Evolutionary conservation across 768 basidiomycete genomes (phyloP).

Genomic region (Agaricus subrufescens): DNA sequence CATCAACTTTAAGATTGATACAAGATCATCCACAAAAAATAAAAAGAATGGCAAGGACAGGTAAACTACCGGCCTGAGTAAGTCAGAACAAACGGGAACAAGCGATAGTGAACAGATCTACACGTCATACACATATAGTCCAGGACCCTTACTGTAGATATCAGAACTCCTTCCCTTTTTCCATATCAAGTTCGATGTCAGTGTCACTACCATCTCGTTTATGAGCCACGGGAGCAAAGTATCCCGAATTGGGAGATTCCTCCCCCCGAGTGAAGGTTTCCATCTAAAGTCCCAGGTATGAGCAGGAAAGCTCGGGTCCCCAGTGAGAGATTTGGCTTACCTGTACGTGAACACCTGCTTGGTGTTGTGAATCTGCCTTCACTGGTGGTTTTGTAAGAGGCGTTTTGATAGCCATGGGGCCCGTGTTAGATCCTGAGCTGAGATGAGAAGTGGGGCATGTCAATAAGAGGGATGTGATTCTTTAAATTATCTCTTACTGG

Average conservation of each 20-base stretch:
- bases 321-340: constrained; percentile 17
- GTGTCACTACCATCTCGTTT: constrained; percentile 23
- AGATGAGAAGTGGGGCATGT: background rate
- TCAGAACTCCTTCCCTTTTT: constrained; percentile 1
- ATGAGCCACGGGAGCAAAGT: background rate
- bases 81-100: background rate
- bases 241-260: constrained; percentile 6
- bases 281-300: constrained; percentile 27
- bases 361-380: constrained; percentile 8
- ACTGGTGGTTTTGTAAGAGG: background rate
- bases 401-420: background rate
- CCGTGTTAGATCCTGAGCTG: background rate
- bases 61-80: no score
- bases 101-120: no score
- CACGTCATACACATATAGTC: background rate
- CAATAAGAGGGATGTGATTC: background rate
- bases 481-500: constrained; percentile 29
- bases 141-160: background rate
- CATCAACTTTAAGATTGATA: no score
- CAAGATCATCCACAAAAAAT: no score
- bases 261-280: constrained; percentile 42
- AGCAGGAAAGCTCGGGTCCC: background rate
- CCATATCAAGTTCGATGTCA: constrained; percentile 28
- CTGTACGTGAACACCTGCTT: constrained; percentile 42
- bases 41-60: no score